Evolutionary conservation across 257 asterid genomes (phyloP).

Genomic region (Ilex asprella): DNA sequence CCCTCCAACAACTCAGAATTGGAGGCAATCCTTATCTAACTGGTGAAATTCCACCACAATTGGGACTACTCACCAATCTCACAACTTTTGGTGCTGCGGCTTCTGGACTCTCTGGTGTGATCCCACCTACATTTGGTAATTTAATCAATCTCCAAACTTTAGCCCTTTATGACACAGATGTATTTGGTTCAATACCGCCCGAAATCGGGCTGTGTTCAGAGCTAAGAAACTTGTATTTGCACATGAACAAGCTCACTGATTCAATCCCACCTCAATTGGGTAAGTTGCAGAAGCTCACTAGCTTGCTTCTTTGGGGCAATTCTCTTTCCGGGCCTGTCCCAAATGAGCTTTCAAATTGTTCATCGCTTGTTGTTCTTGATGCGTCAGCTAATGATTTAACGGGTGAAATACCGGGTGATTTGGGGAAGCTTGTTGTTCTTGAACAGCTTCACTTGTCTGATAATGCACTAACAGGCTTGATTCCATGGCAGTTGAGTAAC

Average conservation of each 20-base stretch:
- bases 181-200: conserved; percentile 70
- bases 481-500: conserved; percentile 63
- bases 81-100: conserved; percentile 87
- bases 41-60: conserved; percentile 69
- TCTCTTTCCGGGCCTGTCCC: conserved; percentile 61
- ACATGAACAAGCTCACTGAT: conserved; percentile 78
- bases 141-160: conserved; percentile 60
- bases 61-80: conserved; percentile 65
- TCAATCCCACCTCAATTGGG: conserved; percentile 65
- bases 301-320: conserved; percentile 88
- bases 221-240: conserved; percentile 65
- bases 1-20: conserved; percentile 76
- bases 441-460: conserved; percentile 86
- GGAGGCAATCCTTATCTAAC: conserved; percentile 68
- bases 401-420: conserved; percentile 63
- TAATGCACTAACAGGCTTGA: conserved; percentile 50
- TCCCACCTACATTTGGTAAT: conserved; percentile 78
- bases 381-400: conserved; percentile 62
- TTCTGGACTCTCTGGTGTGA: conserved; percentile 64
- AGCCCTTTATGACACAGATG: conserved; percentile 72
- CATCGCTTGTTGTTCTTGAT: conserved; percentile 72
- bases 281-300: conserved; percentile 60
- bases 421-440: conserved; percentile 51
- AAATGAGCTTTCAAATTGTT: conserved; percentile 49
- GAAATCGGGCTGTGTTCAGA: conserved; percentile 61